Evolutionary conservation across 2,329 filamentous ascomycete species (phyloP), one percentile per base, ranked within the genome.

Genomic region (Diplocarpon rosae): DNA sequence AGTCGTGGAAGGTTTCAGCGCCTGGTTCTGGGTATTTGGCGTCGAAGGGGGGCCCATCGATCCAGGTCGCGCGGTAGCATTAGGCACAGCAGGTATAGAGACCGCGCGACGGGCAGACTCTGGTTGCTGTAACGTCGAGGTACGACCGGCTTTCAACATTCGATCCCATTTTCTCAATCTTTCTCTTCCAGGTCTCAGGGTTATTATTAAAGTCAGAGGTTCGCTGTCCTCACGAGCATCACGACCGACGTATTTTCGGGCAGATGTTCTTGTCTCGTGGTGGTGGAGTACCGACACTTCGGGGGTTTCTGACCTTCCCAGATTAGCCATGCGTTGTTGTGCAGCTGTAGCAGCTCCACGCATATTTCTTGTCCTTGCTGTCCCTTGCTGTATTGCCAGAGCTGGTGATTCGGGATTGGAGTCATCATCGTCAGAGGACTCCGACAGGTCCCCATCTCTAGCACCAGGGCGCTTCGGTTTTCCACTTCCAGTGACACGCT

Each of bases 391-490:
- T 37, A 88, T 67, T 6, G 83, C 78, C 31, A 83, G 74, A 2
- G 83, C 84, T 2, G 88, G 88, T n/a, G 89, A 95, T 48, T 93
- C 89, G 14, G 83, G 78, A 1, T 74, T 78, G 0, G 87, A 94
- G 47, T 93, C 86, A 45, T 95, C 90, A 60, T 86, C 94, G 24
- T 95, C 88, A 39, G 90, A 86, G 1, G 92, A 90, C 43, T 95
- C 90, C 0, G 87, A 93, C 6, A 80, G 59, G 52, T 80, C 76
- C 27, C 67, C 67, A 51, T 82, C 76, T 37, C 75, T 71, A 32
- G 66, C 67, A 30, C 54, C 52, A 39, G 69, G 63, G 43, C 80
- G 72, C 59, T 80, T 76, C 15, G 33, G 13, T 39, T 73, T 71
- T 44, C 63, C 69, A 27, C 75, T 59, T 37, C 72, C 80, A 28